A percentile compares a stretch with the other conserved stretches of the same genome.
phyloP scores from a whole-genome alignment of 306 rosid species.

The cucumber (Cucumis sativus) region DNA sequence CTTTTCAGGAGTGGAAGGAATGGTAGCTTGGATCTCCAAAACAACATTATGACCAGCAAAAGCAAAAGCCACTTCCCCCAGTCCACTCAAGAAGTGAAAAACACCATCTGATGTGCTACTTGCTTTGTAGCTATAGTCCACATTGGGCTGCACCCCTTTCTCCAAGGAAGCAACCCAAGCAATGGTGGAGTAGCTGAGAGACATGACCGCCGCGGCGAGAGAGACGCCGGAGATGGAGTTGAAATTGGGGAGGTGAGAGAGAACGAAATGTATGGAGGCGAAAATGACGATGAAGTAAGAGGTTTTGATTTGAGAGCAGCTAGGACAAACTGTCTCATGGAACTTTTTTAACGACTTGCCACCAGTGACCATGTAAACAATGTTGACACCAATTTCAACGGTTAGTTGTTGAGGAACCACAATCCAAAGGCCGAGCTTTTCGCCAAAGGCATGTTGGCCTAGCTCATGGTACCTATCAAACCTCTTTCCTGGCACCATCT shows the following conservation, averaged over 20 bases:
- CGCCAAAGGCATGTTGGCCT: slow-evolving; percentile 76
- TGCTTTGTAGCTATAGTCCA: slow-evolving; percentile 30
- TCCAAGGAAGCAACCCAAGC: slow-evolving; percentile 52
- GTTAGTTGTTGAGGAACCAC: slow-evolving; percentile 66
- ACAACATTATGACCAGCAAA: slow-evolving; percentile 89
- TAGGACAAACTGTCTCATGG: slow-evolving; percentile 34
- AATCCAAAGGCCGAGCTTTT: slow-evolving; percentile 55
- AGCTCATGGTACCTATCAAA: slow-evolving; percentile 80
- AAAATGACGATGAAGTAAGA: slow-evolving; percentile 50
- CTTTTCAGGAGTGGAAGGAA: slow-evolving; percentile 58
- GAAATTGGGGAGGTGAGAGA: slow-evolving; percentile 66
- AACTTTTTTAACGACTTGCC: slow-evolving; percentile 52
- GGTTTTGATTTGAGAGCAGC: slow-evolving; percentile 20
- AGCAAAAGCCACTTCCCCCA: slow-evolving; percentile 79
- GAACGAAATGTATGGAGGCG: slow-evolving; percentile 38
- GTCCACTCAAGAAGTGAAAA: slow-evolving; percentile 43
- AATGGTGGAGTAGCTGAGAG: slow-evolving; percentile 58
- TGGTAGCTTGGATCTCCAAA: slow-evolving; percentile 83
- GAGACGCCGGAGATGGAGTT: slow-evolving; percentile 58
- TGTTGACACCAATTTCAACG: slow-evolving; percentile 59
- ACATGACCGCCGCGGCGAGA: slow-evolving; percentile 66
- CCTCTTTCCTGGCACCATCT: slow-evolving; percentile 74
- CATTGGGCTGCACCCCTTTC: slow-evolving; percentile 27
- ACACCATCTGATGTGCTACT: slow-evolving; percentile 6
- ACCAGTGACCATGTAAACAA: slow-evolving; percentile 67